Conservation (phyloP, 148 eudicot genomes). For the Euryodendron excelsum region DNA sequence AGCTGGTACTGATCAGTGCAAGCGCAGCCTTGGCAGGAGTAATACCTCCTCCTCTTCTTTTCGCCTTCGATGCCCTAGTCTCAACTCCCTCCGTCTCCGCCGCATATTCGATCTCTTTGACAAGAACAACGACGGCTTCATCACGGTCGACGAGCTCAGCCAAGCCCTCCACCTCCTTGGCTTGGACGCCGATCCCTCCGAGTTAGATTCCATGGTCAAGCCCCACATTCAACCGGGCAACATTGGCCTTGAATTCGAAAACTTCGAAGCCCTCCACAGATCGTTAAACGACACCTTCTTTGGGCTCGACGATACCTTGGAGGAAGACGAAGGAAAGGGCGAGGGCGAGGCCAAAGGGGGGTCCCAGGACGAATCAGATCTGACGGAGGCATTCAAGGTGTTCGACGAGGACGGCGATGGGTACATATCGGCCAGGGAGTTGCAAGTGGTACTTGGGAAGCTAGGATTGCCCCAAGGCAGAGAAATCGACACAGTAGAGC, state of each 20-base stretch:
- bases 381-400: constrained; percentile 81
- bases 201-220: constrained; percentile 36
- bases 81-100: constrained; percentile 67
- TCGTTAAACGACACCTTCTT: constrained; percentile 53
- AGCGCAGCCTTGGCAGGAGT: background rate
- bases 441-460: constrained; percentile 61
- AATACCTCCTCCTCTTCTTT: constrained; percentile 35
- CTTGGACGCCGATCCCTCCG: constrained; percentile 43
- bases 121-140: constrained; percentile 61
- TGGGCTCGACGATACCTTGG: constrained; percentile 15
- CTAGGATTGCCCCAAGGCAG: constrained; percentile 63
- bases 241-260: constrained; percentile 51
- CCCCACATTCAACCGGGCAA: constrained; percentile 46
- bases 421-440: constrained; percentile 72
- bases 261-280: constrained; percentile 59
- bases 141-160: constrained; percentile 60
- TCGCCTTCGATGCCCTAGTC: constrained; percentile 65
- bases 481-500: constrained; percentile 54
- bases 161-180: constrained; percentile 62
- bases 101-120: constrained; percentile 81
- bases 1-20: background rate
- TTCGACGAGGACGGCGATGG: constrained; percentile 92
- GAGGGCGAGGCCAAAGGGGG: background rate
- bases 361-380: constrained; percentile 58
- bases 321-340: background rate